phyloP scores from a whole-genome alignment of 352 stramenopile species.

The Phytophthora quininea region DNA sequence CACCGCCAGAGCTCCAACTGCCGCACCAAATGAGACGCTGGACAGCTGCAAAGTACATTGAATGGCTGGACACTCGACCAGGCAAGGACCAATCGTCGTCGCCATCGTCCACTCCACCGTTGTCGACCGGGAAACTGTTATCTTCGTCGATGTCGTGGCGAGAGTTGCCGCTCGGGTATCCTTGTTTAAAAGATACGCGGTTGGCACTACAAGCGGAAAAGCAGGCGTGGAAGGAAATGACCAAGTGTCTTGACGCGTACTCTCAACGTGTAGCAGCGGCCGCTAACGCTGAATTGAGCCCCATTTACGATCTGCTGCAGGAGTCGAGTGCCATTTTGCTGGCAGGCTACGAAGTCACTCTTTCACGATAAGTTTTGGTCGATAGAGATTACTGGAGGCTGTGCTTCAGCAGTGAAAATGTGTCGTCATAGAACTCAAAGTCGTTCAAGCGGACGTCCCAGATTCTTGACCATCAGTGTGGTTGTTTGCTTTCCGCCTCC shows the following conservation, averaged over 20 bases:
- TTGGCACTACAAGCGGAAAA: constrained; percentile 66
- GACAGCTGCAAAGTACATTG: constrained; percentile 77
- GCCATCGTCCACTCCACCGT: constrained; percentile 22
- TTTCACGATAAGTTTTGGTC: constrained; percentile 34
- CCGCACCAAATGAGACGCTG: constrained; percentile 80
- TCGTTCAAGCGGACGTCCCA: neutral
- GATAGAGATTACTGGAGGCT: constrained; percentile 15
- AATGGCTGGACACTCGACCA: constrained; percentile 76
- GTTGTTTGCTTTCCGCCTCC: constrained; percentile 17
- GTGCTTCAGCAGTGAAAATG: neutral
- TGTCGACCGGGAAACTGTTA: constrained; percentile 27
- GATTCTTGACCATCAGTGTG: constrained; percentile 1
- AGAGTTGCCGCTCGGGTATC: constrained; percentile 68
- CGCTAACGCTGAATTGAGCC: constrained; percentile 46
- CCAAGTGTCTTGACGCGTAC: constrained; percentile 80
- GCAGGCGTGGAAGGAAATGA: constrained; percentile 81
- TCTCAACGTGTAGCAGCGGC: constrained; percentile 72
- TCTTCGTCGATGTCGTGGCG: constrained; percentile 29
- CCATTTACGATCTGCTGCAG: constrained; percentile 77
- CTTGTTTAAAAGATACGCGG: constrained; percentile 62
- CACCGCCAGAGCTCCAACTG: constrained; percentile 70
- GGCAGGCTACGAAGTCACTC: constrained; percentile 76
- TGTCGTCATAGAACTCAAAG: neutral
- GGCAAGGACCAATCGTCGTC: constrained; percentile 31
- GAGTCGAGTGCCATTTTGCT: constrained; percentile 81